These are phyloP conservation scores for Blepharisma undulans DNA, from an alignment of 169 alveolate genomes.

Conservation along the genomic window DNA sequence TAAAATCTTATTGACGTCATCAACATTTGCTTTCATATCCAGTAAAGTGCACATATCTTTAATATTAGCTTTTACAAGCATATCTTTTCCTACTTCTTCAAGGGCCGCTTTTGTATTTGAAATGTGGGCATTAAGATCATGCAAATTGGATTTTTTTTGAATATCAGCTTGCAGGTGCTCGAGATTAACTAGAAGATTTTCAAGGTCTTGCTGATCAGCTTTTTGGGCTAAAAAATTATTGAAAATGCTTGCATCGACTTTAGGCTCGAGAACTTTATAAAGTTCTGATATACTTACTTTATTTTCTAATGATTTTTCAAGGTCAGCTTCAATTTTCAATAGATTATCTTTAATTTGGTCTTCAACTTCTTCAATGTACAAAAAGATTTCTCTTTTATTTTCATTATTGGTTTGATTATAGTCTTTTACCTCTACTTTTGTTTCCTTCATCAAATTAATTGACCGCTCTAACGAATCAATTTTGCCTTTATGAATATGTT, in stretches of 20 bases:
- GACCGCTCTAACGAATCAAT: background rate
- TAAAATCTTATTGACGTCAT: slow-evolving; percentile 72
- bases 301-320: background rate
- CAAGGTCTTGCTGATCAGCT: background rate
- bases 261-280: background rate
- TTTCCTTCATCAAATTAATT: background rate
- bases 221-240: background rate
- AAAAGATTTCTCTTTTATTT: background rate
- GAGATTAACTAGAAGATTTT: background rate
- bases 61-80: slow-evolving; percentile 56
- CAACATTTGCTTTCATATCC: slow-evolving; percentile 57
- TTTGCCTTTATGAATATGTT: background rate
- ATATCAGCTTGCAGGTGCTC: slow-evolving; percentile 65
- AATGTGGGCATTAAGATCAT: slow-evolving; percentile 50
- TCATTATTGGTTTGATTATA: background rate
- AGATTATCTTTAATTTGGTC: background rate
- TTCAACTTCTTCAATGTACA: background rate
- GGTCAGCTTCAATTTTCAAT: background rate
- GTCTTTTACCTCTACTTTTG: background rate
- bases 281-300: background rate
- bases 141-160: slow-evolving; percentile 44
- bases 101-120: slow-evolving; percentile 46
- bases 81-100: slow-evolving; percentile 58
- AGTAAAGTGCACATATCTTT: slow-evolving; percentile 67
- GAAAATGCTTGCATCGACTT: background rate